Conservation (phyloP, 129 eudicot genomes). For the Flaveria robusta region DNA sequence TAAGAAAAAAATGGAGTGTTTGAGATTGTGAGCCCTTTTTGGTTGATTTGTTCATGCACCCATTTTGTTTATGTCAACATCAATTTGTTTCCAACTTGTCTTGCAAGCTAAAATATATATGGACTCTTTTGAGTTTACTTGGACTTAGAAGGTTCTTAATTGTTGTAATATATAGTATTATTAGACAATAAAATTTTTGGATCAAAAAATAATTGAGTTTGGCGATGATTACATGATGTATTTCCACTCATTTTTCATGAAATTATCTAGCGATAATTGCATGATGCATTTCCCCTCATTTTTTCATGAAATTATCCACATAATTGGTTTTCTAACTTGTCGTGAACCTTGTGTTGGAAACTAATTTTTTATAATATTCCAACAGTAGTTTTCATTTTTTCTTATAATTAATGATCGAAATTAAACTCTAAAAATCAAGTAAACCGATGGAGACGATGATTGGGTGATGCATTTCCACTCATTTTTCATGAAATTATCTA, state of each 20-base stretch:
- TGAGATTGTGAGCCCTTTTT: not conserved
- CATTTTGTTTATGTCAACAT: not conserved
- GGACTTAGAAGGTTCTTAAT: not conserved
- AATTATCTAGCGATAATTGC: too few species aligned
- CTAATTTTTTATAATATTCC: too few species aligned
- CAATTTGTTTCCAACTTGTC: not conserved
- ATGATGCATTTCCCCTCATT: too few species aligned
- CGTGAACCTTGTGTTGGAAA: not conserved
- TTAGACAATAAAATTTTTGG: not conserved
- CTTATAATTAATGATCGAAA: too few species aligned
- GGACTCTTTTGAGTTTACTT: not conserved
- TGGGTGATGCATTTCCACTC: too few species aligned
- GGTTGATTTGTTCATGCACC: not conserved
- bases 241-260: too few species aligned
- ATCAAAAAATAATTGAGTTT: not conserved
- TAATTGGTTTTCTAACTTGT: not conserved
- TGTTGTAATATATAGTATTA: not conserved
- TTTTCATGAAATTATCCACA: not conserved
- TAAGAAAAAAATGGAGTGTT: too few species aligned
- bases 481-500: too few species aligned
- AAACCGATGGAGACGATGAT: too few species aligned
- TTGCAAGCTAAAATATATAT: not conserved
- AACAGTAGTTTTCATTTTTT: too few species aligned
- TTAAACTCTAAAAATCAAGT: too few species aligned
- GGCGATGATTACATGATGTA: not conserved